Base-by-base conservation (phyloP, 176 grass and related monocot genomes). In the Bonia amplexicaulis region DNA sequence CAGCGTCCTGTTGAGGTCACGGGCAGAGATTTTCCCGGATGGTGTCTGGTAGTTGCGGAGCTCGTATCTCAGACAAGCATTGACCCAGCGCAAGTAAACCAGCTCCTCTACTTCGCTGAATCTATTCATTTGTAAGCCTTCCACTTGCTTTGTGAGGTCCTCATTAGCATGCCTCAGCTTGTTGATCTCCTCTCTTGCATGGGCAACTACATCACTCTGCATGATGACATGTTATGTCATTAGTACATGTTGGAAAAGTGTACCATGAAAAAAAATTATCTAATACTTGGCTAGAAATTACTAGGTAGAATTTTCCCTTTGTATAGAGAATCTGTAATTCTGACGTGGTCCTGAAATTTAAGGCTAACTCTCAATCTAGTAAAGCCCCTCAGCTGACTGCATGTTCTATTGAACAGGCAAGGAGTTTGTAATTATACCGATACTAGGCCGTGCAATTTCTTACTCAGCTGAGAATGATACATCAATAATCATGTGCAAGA, bases 61-160 rank as follows among this genome's bases (percentile, higher is more conserved):
- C 87, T 99, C 93, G 3, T 92, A 99, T 20, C 96, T 77, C 58
- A 99, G 84, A 80, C 91, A 99, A 6, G 93, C 93, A 69, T 96
- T 99, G 40, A 99, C 96, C 96, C 96, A 99, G 1, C 93, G 90
- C 41, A 96, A 91, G 88, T 99, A 99, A 14, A 99, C 93, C 22
- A 99, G 52, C 69, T 99, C 96, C 63, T 99, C 96, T 6, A 99
- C 96, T 68, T 99, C 96, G 26, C 93, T 93, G 86, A 99, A 99
- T 65, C 96, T 87, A 65, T 89, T 99, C 90, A 96, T 94, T 35
- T 99, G 96, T 53, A 96, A 88, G 44, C 93, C 93, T 94, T 99
- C 96, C 35, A 99, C 96, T 89, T 99, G 96, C 88, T 96, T 99
- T 44, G 86, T 82, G 17, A 99, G 91, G 73, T 99, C 96, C 73